phyloP scores from a whole-genome alignment of 2,329 filamentous ascomycete genomes.

The Pyrenophora tritici-repentis region DNA sequence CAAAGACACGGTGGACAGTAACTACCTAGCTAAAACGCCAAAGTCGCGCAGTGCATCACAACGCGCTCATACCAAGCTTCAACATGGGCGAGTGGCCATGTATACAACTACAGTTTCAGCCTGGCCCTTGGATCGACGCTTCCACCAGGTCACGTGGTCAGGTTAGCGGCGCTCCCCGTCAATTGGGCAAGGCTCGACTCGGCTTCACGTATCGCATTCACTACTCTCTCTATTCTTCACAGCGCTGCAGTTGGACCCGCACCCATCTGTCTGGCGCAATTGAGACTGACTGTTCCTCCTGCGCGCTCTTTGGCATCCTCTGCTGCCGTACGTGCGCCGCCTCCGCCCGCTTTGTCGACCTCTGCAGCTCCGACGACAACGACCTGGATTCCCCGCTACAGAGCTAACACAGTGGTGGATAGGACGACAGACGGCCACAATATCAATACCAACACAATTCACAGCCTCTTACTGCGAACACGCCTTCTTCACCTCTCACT shows the following conservation, averaged over 20 bases:
- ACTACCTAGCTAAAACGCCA: no score
- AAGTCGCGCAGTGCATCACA: background rate
- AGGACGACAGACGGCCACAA: slow-evolving; percentile 20
- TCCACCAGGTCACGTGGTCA: slow-evolving; percentile 24
- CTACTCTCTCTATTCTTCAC: slow-evolving; percentile 48
- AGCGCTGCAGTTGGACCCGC: slow-evolving; percentile 36
- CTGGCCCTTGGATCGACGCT: slow-evolving; percentile 7
- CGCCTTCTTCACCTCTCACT: slow-evolving; percentile 18
- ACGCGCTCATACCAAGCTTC: background rate
- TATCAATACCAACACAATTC: slow-evolving; percentile 25
- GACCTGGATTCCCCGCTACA: slow-evolving; percentile 26
- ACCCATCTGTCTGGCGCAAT: slow-evolving; percentile 32
- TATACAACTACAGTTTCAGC: slow-evolving; percentile 15
- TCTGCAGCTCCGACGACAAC: slow-evolving; percentile 23
- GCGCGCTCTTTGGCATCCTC: slow-evolving; percentile 24
- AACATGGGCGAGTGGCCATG: slow-evolving; percentile 7
- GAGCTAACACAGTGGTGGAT: slow-evolving; percentile 20
- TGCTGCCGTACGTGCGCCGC: slow-evolving; percentile 36
- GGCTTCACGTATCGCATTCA: slow-evolving; percentile 37
- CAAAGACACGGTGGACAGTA: background rate
- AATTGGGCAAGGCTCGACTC: slow-evolving; percentile 15
- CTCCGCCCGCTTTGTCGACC: slow-evolving; percentile 33
- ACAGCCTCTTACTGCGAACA: slow-evolving; percentile 7
- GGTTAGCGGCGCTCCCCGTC: slow-evolving; percentile 14
- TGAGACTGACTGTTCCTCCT: slow-evolving; percentile 38